phyloP scores from a whole-genome alignment of 352 stramenopile species.

The Phytophthora boehmeriae region DNA sequence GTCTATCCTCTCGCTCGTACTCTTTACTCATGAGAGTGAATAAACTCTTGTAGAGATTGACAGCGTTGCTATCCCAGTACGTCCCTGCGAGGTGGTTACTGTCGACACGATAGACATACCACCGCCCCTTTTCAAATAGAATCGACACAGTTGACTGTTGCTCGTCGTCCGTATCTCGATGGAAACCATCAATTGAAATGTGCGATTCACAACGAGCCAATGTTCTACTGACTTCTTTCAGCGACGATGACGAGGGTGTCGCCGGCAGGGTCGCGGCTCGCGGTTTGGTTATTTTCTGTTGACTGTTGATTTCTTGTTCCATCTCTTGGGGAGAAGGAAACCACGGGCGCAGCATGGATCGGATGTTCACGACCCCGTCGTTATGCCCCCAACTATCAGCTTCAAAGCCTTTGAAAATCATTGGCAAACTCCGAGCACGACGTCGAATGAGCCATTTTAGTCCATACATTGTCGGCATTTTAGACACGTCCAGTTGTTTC shows the following conservation, averaged over 20 bases:
- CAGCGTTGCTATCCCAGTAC: constrained; percentile 67
- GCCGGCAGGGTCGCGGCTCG: constrained; percentile 41
- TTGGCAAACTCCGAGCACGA: constrained; percentile 48
- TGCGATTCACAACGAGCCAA: constrained; percentile 65
- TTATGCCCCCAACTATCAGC: constrained; percentile 70
- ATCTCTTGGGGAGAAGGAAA: constrained; percentile 62
- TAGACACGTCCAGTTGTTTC: constrained; percentile 64
- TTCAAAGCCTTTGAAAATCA: constrained; percentile 74
- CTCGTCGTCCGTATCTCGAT: constrained; percentile 43
- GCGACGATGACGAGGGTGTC: constrained; percentile 44
- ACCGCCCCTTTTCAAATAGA: constrained; percentile 62
- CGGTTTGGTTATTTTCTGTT: constrained; percentile 12
- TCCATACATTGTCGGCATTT: constrained; percentile 59
- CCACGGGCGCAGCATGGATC: constrained; percentile 73
- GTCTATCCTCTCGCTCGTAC: constrained; percentile 47
- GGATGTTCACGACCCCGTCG: constrained; percentile 75
- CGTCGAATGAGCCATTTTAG: constrained; percentile 70
- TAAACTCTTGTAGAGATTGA: constrained; percentile 69
- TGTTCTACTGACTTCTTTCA: constrained; percentile 15
- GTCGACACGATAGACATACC: constrained; percentile 83
- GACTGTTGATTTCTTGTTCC: constrained; percentile 33
- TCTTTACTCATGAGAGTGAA: constrained; percentile 70
- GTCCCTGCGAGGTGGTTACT: constrained; percentile 80
- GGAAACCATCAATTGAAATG: constrained; percentile 76
- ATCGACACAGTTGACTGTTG: constrained; percentile 21